A percentile compares a stretch with the other conserved stretches of the same genome.
Conservation (phyloP, 1,284 basidiomycete genomes). For the Ustilago cynodontis region DNA sequence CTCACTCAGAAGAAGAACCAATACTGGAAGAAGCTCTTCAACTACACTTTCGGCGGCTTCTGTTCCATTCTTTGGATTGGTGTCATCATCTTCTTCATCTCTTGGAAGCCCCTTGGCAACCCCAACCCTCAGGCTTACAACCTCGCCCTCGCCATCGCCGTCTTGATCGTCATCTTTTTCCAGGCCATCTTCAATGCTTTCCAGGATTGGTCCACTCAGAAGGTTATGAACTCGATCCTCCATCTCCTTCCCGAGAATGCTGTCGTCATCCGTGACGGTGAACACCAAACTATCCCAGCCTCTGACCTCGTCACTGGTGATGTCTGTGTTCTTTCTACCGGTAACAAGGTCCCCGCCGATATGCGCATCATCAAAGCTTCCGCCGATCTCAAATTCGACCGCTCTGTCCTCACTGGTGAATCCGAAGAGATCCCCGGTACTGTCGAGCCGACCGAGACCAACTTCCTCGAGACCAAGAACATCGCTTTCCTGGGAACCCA, state of each 20-base stretch:
- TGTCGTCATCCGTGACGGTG: conserved; percentile 77
- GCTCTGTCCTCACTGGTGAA: conserved; percentile 77
- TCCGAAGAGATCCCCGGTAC: conserved; percentile 75
- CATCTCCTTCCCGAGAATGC: conserved; percentile 74
- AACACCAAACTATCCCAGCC: conserved; percentile 75
- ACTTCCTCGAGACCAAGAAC: conserved; percentile 74
- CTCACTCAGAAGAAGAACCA: conserved; percentile 73
- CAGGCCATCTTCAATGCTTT: conserved; percentile 73
- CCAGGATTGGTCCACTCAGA: conserved; percentile 65
- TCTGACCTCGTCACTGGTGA: conserved; percentile 79
- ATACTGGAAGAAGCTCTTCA: conserved; percentile 73
- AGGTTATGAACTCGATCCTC: conserved; percentile 72
- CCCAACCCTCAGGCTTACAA: conserved; percentile 73
- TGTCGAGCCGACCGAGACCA: conserved; percentile 74
- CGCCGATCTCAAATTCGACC: conserved; percentile 76
- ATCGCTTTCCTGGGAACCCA: conserved; percentile 78
- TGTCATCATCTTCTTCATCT: conserved; percentile 74
- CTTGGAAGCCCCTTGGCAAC: conserved; percentile 74
- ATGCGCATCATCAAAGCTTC: conserved; percentile 72
- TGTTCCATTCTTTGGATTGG: conserved; percentile 76
- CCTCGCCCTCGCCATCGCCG: conserved; percentile 71
- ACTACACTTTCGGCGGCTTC: conserved; percentile 75
- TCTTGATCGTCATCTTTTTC: conserved; percentile 72
- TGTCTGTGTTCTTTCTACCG: conserved; percentile 73
- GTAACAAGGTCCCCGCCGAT: conserved; percentile 72